These are phyloP conservation scores for Melanomma pulvis-pyrius DNA, from an alignment of 495 filamentous ascomycete genomes.

Conservation along the genomic window DNA sequence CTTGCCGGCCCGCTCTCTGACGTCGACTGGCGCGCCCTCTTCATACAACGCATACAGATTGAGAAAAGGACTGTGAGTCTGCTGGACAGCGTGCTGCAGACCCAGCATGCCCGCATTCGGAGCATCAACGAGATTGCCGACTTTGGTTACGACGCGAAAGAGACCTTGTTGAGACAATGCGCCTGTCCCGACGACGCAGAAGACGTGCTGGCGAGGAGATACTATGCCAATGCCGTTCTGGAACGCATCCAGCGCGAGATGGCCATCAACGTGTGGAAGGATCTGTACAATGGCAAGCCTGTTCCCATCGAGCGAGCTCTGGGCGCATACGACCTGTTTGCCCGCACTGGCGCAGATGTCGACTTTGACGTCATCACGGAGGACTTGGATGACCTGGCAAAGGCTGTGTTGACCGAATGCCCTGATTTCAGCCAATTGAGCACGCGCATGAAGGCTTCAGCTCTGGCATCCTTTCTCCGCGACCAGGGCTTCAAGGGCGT, in stretches of 20 bases:
- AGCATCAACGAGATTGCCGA: slow-evolving; percentile 69
- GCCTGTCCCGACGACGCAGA: slow-evolving; percentile 59
- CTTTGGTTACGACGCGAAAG: slow-evolving; percentile 86
- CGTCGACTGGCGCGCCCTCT: slow-evolving; percentile 78
- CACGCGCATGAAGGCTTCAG: slow-evolving; percentile 67
- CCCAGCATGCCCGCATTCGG: slow-evolving; percentile 67
- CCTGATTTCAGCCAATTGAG: slow-evolving; percentile 55
- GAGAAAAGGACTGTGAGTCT: slow-evolving; percentile 59
- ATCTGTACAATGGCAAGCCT: slow-evolving; percentile 53
- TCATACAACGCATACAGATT: slow-evolving; percentile 57
- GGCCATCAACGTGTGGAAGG: slow-evolving; percentile 76
- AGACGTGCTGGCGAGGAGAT: slow-evolving; percentile 85
- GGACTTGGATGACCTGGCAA: slow-evolving; percentile 65
- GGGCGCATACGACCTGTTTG: slow-evolving; percentile 84
- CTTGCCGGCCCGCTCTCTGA: slow-evolving; percentile 53
- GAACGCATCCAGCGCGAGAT: slow-evolving; percentile 78
- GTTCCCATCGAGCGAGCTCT: slow-evolving; percentile 73
- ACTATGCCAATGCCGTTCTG: slow-evolving; percentile 71
- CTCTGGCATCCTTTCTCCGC: slow-evolving; percentile 66
- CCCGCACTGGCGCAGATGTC: slow-evolving; percentile 67
- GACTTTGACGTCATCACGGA: slow-evolving; percentile 72
- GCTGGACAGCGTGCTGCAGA: slow-evolving; percentile 70
- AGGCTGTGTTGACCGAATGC: slow-evolving; percentile 53
- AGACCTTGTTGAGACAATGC: slow-evolving; percentile 71
- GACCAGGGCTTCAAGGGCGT: slow-evolving; percentile 70